Conservation (phyloP, 2,329 filamentous ascomycete genomes). For the Aspergillus sp. region DNA sequence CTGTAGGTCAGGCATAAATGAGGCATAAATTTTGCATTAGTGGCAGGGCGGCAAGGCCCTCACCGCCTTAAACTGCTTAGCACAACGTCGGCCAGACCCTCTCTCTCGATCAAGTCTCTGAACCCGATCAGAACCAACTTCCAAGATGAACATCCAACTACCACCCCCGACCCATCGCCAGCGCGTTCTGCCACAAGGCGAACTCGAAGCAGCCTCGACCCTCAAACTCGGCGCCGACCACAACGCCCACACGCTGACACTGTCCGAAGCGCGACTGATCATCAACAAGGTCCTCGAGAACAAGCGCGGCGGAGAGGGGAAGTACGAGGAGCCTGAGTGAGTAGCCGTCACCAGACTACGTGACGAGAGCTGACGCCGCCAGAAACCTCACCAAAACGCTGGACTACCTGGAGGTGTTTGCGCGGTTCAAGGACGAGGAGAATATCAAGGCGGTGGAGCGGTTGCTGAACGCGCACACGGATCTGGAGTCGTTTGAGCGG, state of each 20-base stretch:
- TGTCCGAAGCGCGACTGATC: constrained; percentile 84
- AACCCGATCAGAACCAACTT: neutral
- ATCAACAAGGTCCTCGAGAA: constrained; percentile 82
- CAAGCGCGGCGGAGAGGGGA: constrained; percentile 68
- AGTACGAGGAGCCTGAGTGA: constrained; percentile 75
- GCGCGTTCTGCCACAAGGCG: constrained; percentile 39
- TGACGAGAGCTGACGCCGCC: no score
- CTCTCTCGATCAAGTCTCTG: no score
- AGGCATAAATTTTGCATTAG: no score
- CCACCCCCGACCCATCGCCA: constrained; percentile 33
- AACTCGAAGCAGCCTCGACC: constrained; percentile 75
- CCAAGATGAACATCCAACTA: constrained; percentile 25
- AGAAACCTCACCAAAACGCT: constrained; percentile 73
- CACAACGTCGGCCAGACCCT: no score
- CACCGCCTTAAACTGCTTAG: no score
- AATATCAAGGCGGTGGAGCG: constrained; percentile 91
- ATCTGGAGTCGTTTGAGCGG: constrained; percentile 84
- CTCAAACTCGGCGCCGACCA: constrained; percentile 91
- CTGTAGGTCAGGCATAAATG: no score
- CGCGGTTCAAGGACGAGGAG: constrained; percentile 89
- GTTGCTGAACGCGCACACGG: constrained; percentile 63
- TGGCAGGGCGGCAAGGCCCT: no score
- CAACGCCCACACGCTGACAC: constrained; percentile 78
- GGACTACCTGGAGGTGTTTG: constrained; percentile 89
- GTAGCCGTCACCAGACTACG: constrained; percentile 31